Conservation (phyloP, 495 filamentous ascomycete genomes). For the Chaetomium cochliodes region DNA sequence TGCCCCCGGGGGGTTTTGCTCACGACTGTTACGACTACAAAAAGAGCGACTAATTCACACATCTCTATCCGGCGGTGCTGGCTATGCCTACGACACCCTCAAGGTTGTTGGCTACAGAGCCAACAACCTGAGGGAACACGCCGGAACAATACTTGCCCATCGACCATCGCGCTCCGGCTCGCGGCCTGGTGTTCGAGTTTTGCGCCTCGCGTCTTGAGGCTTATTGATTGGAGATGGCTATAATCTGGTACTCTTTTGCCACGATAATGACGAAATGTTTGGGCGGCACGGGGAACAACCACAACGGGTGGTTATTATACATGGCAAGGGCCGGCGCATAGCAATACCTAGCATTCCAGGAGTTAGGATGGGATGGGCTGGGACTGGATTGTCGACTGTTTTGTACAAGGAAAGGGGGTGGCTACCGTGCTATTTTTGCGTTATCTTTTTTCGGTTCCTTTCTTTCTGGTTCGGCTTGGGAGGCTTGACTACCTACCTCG, state of each 20-base stretch:
- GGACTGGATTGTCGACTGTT: background rate
- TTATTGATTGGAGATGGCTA: background rate
- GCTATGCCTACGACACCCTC: background rate
- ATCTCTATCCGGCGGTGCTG: background rate
- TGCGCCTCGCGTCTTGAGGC: background rate
- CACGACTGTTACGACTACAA: conserved; percentile 18
- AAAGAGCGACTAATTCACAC: background rate
- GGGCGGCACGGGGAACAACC: background rate
- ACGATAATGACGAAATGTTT: conserved; percentile 11
- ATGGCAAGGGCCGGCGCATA: conserved; percentile 9
- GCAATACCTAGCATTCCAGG: conserved; percentile 1
- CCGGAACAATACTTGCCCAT: background rate
- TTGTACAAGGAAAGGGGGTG: conserved; percentile 3
- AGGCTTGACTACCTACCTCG: background rate
- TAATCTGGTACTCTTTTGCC: background rate
- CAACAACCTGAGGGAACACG: background rate
- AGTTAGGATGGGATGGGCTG: background rate
- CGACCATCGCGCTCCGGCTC: background rate
- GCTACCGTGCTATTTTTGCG: background rate
- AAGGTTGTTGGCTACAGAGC: no score
- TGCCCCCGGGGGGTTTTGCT: background rate
- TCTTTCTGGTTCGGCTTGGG: background rate
- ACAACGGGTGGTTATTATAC: background rate
- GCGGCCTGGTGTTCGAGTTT: background rate
- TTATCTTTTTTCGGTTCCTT: background rate